These are phyloP conservation scores for Alternaria tenuissima DNA, from an alignment of 2,329 filamentous ascomycete species.

Conservation along the genomic window DNA sequence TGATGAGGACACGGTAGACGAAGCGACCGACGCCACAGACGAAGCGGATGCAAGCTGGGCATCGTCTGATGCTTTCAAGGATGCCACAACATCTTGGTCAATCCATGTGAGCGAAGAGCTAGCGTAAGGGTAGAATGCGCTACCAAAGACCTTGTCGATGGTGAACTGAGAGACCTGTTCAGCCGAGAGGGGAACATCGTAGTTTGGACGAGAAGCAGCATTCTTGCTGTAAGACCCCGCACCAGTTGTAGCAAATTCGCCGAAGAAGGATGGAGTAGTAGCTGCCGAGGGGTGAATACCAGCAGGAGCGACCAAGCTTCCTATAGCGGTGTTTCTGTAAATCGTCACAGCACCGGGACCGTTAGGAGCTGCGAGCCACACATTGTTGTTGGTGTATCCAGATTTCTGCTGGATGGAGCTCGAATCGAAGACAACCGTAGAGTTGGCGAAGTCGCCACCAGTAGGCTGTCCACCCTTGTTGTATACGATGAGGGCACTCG, in stretches of 20 bases:
- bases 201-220: constrained; percentile 40
- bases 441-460: constrained; percentile 38
- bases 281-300: constrained; percentile 46
- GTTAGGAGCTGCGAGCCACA: constrained; percentile 56
- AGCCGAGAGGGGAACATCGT: constrained; percentile 46
- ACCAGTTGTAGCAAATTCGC: constrained; percentile 55
- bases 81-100: constrained; percentile 45
- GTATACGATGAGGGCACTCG: constrained; percentile 51
- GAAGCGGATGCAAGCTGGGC: constrained; percentile 25
- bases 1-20: constrained; percentile 16
- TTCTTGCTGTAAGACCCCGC: constrained; percentile 53
- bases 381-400: constrained; percentile 49
- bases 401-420: constrained; percentile 47
- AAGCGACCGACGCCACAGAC: constrained; percentile 19
- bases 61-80: constrained; percentile 44
- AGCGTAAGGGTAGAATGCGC: constrained; percentile 45
- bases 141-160: constrained; percentile 46
- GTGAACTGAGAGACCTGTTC: constrained; percentile 48
- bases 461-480: constrained; percentile 46
- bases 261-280: constrained; percentile 44
- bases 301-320: constrained; percentile 48
- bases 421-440: constrained; percentile 54
- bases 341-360: constrained; percentile 52
- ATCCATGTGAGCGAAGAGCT: constrained; percentile 51
- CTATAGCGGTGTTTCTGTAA: constrained; percentile 53